Percentiles rank a stretch among this genome's conserved stretches.
These are phyloP conservation scores for Mycena venus DNA, from an alignment of 768 basidiomycete species.

Conservation along the genomic window DNA sequence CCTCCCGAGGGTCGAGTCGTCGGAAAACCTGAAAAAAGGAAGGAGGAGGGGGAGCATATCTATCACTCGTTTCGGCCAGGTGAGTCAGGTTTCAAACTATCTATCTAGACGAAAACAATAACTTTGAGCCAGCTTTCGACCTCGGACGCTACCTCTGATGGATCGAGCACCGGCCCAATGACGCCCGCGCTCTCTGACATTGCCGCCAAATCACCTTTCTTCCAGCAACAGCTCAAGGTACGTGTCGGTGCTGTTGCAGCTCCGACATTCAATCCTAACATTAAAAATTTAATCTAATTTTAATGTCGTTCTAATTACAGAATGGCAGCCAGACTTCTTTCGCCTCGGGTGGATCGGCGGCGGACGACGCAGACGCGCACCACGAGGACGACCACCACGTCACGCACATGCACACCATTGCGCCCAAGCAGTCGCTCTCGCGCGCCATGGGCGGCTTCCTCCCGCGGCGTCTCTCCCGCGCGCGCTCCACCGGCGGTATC, in stretches of 20 bases:
- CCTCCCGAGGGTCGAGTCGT: constrained; percentile 36
- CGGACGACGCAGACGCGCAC: constrained; percentile 40
- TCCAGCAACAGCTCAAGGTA: constrained; percentile 59
- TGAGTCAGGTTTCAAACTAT: too few species aligned
- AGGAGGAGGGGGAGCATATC: constrained; percentile 67
- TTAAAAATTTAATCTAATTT: not conserved
- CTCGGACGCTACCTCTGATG: constrained; percentile 39
- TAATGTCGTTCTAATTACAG: constrained; percentile 20
- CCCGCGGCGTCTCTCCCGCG: constrained; percentile 60
- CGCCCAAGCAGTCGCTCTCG: constrained; percentile 56
- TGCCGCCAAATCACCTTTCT: constrained; percentile 62
- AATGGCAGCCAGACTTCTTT: constrained; percentile 61
- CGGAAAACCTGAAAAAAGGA: constrained; percentile 47
- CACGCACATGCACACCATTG: constrained; percentile 63
- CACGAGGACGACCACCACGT: constrained; percentile 60
- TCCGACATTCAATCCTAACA: not conserved
- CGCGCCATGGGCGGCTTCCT: constrained; percentile 57
- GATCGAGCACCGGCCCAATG: constrained; percentile 39
- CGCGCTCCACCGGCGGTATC: constrained; percentile 56
- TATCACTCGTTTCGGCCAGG: constrained; percentile 73
- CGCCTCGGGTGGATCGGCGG: constrained; percentile 54
- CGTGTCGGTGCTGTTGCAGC: constrained; percentile 30
- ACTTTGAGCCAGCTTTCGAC: constrained; percentile 37
- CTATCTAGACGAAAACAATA: too few species aligned
- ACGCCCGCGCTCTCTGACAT: constrained; percentile 54